Evolutionary conservation across 768 basidiomycete species (phyloP).

Genomic region (Ramaria sp.): DNA sequence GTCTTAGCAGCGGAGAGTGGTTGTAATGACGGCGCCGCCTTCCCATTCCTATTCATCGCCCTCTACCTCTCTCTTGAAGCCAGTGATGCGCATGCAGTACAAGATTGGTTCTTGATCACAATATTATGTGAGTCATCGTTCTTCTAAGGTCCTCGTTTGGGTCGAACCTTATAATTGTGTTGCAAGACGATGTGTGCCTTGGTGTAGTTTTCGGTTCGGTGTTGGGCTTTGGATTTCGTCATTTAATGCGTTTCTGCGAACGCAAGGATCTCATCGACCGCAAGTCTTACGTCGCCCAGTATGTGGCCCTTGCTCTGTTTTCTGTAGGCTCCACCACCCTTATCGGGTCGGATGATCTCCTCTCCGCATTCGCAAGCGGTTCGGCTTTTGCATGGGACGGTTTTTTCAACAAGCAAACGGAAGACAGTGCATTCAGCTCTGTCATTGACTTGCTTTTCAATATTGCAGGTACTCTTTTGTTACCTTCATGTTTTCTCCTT

Average conservation of each 20-base stretch:
- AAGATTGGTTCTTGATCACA: constrained; percentile 80
- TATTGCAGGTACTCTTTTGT: constrained; percentile 36
- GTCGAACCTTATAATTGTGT: neutral
- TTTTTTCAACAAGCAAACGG: constrained; percentile 87
- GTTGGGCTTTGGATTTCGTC: constrained; percentile 70
- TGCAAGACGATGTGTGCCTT: constrained; percentile 63
- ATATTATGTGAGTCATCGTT: constrained; percentile 52
- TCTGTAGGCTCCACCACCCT: constrained; percentile 78
- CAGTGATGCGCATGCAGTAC: constrained; percentile 49
- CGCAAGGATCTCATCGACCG: constrained; percentile 80
- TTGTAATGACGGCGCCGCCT: constrained; percentile 95
- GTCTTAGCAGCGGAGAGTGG: constrained; percentile 72
- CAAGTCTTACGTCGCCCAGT: constrained; percentile 92
- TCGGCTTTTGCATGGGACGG: constrained; percentile 96
- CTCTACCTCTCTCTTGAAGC: constrained; percentile 74
- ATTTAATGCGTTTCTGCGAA: constrained; percentile 91
- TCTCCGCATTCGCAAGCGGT: constrained; percentile 92
- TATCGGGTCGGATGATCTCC: constrained; percentile 85
- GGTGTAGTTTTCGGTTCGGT: constrained; percentile 65
- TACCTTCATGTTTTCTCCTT: no score
- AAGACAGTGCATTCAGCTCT: constrained; percentile 90
- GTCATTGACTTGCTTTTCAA: constrained; percentile 97
- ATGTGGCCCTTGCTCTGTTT: constrained; percentile 72
- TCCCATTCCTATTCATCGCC: constrained; percentile 86
- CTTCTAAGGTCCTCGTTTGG: neutral